phyloP scores from a whole-genome alignment of 805 yeast species.

The Ogataea naganishii region DNA sequence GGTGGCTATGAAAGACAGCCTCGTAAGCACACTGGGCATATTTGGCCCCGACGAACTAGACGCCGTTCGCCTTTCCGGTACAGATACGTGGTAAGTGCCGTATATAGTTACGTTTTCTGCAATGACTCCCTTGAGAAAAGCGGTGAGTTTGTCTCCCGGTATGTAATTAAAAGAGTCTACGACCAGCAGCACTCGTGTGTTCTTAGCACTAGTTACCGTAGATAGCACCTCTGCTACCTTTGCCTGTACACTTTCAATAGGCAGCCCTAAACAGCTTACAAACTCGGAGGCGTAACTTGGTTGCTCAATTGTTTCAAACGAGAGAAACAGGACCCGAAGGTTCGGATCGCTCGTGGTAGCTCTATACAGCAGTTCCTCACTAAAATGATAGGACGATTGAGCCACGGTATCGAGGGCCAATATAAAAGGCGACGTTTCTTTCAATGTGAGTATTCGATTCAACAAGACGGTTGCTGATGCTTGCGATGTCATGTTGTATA shows the following conservation, averaged over 20 bases:
- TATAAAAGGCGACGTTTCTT: constrained; percentile 68
- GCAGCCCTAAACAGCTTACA: constrained; percentile 31
- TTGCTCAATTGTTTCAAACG: constrained; percentile 54
- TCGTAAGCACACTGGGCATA: constrained; percentile 13
- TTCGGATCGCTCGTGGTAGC: constrained; percentile 17
- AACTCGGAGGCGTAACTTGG: constrained; percentile 44
- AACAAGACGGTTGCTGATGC: constrained; percentile 44
- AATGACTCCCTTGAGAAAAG: constrained; percentile 13
- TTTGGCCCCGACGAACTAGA: constrained; percentile 4
- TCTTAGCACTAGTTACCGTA: constrained; percentile 13
- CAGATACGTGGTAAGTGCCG: constrained; percentile 38
- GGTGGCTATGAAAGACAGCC: constrained; percentile 63
- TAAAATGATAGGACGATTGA: constrained; percentile 53
- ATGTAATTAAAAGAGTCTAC: constrained; percentile 67
- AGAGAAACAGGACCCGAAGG: constrained; percentile 39
- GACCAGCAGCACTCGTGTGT: constrained; percentile 33
- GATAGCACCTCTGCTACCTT: constrained; percentile 5
- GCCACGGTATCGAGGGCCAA: constrained; percentile 60
- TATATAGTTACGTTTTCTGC: constrained; percentile 36
- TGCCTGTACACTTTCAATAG: constrained; percentile 6
- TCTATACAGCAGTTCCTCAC: constrained; percentile 48
- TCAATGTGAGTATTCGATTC: constrained; percentile 56
- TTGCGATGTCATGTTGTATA: constrained; percentile 13
- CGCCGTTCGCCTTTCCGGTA: constrained; percentile 22
- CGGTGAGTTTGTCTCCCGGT: constrained; percentile 33